Base-by-base conservation (phyloP, 2,329 filamentous ascomycete genomes). In the Aspergillus aculeatinus region DNA sequence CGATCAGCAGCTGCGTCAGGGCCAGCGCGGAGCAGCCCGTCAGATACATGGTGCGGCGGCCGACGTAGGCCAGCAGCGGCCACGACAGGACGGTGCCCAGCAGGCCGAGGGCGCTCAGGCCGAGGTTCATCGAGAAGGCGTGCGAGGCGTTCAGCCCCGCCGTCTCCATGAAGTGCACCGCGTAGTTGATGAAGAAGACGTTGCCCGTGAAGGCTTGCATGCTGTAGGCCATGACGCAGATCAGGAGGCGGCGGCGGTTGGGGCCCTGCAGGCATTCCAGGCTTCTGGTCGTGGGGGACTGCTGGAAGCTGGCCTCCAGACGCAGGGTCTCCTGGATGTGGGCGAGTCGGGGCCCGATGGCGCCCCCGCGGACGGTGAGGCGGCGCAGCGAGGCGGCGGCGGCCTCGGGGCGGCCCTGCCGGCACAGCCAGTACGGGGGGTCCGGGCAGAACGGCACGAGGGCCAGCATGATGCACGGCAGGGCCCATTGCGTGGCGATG, bases 21-120 rank as follows among this genome's bases (percentile, higher is more conserved):
- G 72, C 68, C 9, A 80, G 66, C 1, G 67, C 58, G 3, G 67
- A 59, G n/a, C 74, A 71, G 0, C 77, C 78, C 33, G 65, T 65
- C 47, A 76, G 71, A 58, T 79, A 80, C 50, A 79, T 73, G 0
- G 67, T 68, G 19, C 78, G 70, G 4, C 79, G 74, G 12, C 79
- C 79, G 42, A 75, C 68, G 7, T 70, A 69, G 3, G 72, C 65
- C 1, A 80, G 63, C 2, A 80, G 60, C 14, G 71, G 64, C 79
- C 79, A 81, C 0, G 78, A 77, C 42, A 76, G 65, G 19, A 71
- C 68, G 1, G 78, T 80, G 0, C 79, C 78, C 2, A 79, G 39
- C 21, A 81, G 73, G 3, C 77, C 79, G 2, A 81, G 68, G 0
- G 75, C 78, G 4, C 76, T 75, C 39, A 77, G 72, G 4, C 76